A percentile compares a stretch with the other conserved stretches of the same genome.
These are phyloP conservation scores for Blastomyces parvus DNA, from an alignment of 2,329 filamentous ascomycete species.

Conservation along the genomic window DNA sequence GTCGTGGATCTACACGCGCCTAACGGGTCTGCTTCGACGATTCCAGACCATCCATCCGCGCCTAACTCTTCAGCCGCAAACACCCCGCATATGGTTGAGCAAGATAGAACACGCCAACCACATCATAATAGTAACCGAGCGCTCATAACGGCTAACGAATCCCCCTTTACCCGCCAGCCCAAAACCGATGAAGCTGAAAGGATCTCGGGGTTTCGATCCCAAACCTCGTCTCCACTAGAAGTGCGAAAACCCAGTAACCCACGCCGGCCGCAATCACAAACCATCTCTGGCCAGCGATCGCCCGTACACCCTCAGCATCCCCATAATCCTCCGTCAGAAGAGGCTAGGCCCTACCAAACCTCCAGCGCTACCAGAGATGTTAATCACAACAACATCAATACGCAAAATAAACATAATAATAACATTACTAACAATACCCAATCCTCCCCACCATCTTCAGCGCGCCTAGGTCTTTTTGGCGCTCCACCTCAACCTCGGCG, in stretches of 20 bases:
- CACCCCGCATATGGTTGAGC: constrained; percentile 35
- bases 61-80: constrained; percentile 37
- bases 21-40: constrained; percentile 40
- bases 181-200: constrained; percentile 27
- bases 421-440: constrained; percentile 13
- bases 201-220: constrained; percentile 29
- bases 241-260: constrained; percentile 29
- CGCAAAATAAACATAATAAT: constrained; percentile 7
- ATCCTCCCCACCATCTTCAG: constrained; percentile 27
- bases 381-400: constrained; percentile 12
- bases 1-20: constrained; percentile 35
- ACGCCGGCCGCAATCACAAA: constrained; percentile 22
- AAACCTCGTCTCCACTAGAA: constrained; percentile 32
- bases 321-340: constrained; percentile 3
- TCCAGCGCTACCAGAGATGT: constrained; percentile 2
- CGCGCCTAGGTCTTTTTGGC: constrained; percentile 29
- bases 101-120: constrained; percentile 18
- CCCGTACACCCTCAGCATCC: constrained; percentile 9
- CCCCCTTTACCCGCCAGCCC: constrained; percentile 19
- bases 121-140: constrained; percentile 11
- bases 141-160: constrained; percentile 15
- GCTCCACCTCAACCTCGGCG: not conserved
- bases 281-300: constrained; percentile 21
- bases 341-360: constrained; percentile 12
- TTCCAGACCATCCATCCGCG: constrained; percentile 35